phyloP scores from a whole-genome alignment of 768 basidiomycete genomes.

The Leccinum sublutescens region DNA sequence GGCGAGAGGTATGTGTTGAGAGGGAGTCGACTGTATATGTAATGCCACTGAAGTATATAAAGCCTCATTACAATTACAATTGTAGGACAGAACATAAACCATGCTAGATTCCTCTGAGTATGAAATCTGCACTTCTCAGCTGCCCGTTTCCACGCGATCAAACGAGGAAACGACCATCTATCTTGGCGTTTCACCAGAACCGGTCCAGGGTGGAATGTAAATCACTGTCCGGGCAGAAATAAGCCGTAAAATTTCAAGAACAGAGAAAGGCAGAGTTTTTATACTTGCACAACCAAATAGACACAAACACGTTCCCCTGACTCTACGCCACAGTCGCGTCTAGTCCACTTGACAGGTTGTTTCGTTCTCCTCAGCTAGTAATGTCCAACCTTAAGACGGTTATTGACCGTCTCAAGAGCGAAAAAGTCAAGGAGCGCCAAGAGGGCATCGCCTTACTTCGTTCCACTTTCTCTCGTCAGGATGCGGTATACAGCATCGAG shows the following conservation, averaged over 20 bases:
- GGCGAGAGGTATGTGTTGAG: too few species aligned
- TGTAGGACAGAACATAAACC: conserved; percentile 36
- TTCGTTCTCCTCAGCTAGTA: background rate
- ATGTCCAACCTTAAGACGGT: conserved; percentile 48
- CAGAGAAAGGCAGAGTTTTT: conserved; percentile 11
- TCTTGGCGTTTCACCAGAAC: conserved; percentile 82
- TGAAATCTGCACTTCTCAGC: conserved; percentile 41
- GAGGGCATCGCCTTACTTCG: conserved; percentile 57
- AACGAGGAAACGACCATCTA: conserved; percentile 43
- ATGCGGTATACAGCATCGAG: conserved; percentile 40
- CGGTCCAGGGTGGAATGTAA: conserved; percentile 60
- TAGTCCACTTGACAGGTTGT: background rate
- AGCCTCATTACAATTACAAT: background rate
- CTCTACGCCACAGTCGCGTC: conserved; percentile 16
- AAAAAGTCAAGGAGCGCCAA: conserved; percentile 68
- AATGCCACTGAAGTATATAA: background rate
- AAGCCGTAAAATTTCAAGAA: conserved; percentile 40
- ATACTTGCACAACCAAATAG: conserved; percentile 31
- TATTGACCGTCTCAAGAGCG: conserved; percentile 52
- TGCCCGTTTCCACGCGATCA: conserved; percentile 58
- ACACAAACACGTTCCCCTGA: conserved; percentile 22
- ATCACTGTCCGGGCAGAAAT: conserved; percentile 77
- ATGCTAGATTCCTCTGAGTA: conserved; percentile 29
- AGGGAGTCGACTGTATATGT: too few species aligned
- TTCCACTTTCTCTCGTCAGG: conserved; percentile 48